These are phyloP conservation scores for Macrocybe gigantea DNA, from an alignment of 768 basidiomycete genomes.

Conservation along the genomic window DNA sequence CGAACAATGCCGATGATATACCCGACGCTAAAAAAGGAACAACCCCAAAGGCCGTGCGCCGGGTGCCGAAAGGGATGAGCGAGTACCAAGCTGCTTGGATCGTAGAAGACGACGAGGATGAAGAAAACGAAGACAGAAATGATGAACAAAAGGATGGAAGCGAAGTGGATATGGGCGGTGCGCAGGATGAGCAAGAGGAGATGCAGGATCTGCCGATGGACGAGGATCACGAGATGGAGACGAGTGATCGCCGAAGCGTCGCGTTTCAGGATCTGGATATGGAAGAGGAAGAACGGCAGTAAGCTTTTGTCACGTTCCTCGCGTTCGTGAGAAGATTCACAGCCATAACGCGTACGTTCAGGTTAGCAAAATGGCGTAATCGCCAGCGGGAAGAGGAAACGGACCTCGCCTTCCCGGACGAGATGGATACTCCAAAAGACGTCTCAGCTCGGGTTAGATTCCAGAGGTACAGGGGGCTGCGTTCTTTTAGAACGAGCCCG, in stretches of 20 bases:
- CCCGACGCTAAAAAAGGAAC: constrained; percentile 68
- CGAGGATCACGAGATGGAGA: constrained; percentile 50
- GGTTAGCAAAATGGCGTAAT: constrained; percentile 63
- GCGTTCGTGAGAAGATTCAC: background rate
- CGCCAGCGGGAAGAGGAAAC: constrained; percentile 74
- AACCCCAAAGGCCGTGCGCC: constrained; percentile 74
- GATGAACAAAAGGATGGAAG: constrained; percentile 38
- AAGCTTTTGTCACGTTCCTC: constrained; percentile 20
- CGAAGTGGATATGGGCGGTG: constrained; percentile 29
- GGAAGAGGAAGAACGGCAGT: constrained; percentile 88
- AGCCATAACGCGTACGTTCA: constrained; percentile 21
- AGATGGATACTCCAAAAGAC: constrained; percentile 91
- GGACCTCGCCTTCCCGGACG: constrained; percentile 89
- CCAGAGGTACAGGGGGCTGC: constrained; percentile 87
- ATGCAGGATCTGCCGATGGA: constrained; percentile 54
- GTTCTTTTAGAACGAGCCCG: constrained; percentile 89
- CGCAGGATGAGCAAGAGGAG: constrained; percentile 58
- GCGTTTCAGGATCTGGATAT: constrained; percentile 72
- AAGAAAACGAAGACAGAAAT: constrained; percentile 45
- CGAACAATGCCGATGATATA: constrained; percentile 24
- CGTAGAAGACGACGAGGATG: constrained; percentile 65
- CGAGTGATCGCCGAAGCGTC: constrained; percentile 44
- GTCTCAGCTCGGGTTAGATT: constrained; percentile 76
- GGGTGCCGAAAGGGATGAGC: constrained; percentile 92
- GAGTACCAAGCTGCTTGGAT: constrained; percentile 98